Percentiles rank a stretch among this genome's conserved stretches.
These are phyloP conservation scores for Trichoderma pleuroti DNA, from an alignment of 2,329 filamentous ascomycete species.

Conservation along the genomic window DNA sequence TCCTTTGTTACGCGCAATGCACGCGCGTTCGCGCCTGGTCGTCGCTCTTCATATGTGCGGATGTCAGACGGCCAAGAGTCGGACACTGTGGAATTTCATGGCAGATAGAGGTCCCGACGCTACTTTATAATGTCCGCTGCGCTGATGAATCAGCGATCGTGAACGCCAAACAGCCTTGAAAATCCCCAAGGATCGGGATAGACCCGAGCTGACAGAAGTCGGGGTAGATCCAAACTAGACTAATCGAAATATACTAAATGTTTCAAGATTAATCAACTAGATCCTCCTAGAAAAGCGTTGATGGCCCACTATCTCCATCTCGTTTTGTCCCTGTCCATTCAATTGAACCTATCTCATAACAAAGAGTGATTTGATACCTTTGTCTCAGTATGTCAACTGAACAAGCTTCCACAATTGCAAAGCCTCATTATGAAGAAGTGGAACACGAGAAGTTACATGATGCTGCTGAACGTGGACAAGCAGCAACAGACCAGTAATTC, in stretches of 20 bases:
- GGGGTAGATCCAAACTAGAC: neutral
- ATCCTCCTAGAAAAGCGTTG: neutral
- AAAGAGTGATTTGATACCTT: neutral
- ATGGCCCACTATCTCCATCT: neutral
- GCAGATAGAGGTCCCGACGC: neutral
- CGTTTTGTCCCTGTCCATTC: neutral
- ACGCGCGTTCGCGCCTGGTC: neutral
- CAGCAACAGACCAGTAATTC: neutral
- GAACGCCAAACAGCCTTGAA: neutral
- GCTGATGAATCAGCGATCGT: neutral
- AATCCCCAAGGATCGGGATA: neutral
- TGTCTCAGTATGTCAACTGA: neutral
- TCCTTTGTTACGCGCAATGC: neutral
- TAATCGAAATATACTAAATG: neutral
- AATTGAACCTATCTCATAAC: neutral
- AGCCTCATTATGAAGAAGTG: neutral
- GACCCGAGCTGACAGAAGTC: neutral
- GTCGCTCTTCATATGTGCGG: neutral
- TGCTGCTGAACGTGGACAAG: neutral
- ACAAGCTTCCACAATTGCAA: neutral
- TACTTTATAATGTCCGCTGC: neutral
- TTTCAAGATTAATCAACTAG: neutral
- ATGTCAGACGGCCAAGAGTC: neutral
- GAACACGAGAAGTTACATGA: neutral
- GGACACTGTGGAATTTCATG: neutral